Evolutionary conservation across 805 yeast genomes (phyloP), one percentile per base, ranked within the genome.

Genomic region (Teunomyces pallodes): DNA sequence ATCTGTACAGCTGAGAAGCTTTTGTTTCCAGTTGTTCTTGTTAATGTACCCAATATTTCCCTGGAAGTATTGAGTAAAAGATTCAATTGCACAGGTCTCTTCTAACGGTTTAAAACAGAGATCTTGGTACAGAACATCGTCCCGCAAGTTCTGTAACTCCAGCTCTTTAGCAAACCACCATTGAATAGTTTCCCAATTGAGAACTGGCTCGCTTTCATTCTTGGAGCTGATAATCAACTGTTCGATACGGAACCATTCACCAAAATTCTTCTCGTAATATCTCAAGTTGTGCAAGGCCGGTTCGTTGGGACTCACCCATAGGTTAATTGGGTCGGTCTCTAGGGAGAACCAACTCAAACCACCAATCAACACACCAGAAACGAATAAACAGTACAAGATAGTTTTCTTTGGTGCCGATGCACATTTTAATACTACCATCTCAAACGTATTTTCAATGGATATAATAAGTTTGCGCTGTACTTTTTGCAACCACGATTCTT

Each of bases 151-250:
- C 62, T 61, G 58, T 48, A 64, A 40, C 70, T 84, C 79, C 3
- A 60, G 48, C 64, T 92, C 98, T 24, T 82, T 83, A n/a, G 77
- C 81, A 58, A 86, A 84, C 96, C 97, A 90, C 98, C 98, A 92
- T 52, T 82, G 62, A 16, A 91, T 60, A 1, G 83, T 81, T 0
- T 81, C 83, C 75, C 89, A 88, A 29, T 77, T 75, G 26, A 79
- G 58, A 30, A 92, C 69, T 0, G 92, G 85, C 16, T 51, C 43
- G 0, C 83, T 79, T 0, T 88, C 89, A 3, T 87, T 74, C 16
- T 81, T 81, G 26, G 61, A 59, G 51, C 69, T 67, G 5, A 92
- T 71, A 54, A 88, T 87, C 0, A 89, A 69, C 66, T 92, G 98
- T 58, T 90, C 92, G 4, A 89, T 81, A 56, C 97, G 76, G 69